A percentile compares a stretch with the other conserved stretches of the same genome.
These are phyloP conservation scores for Neopestalotiopsis clavispora DNA, from an alignment of 2,329 filamentous ascomycete genomes.

Conservation along the genomic window DNA sequence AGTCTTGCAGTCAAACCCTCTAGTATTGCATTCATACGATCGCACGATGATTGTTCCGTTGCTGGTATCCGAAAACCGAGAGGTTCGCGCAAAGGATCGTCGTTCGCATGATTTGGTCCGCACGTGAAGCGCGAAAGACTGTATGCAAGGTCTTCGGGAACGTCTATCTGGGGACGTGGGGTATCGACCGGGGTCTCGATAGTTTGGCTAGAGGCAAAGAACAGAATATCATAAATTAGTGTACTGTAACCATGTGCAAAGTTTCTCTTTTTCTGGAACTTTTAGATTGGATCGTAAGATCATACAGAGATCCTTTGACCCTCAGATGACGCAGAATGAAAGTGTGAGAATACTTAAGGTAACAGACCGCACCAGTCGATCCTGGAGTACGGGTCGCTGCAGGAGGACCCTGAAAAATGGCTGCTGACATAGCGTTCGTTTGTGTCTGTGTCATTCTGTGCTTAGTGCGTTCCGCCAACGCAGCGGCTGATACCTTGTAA, in stretches of 20 bases:
- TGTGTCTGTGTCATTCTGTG: background rate
- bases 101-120: background rate
- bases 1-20: background rate
- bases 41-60: background rate
- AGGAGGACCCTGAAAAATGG: background rate
- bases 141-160: constrained; percentile 8
- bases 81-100: background rate
- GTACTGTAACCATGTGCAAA: background rate
- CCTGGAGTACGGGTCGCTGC: background rate
- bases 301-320: too few species aligned
- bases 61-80: background rate
- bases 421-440: background rate
- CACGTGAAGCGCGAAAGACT: background rate
- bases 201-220: background rate
- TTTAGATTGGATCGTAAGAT: background rate
- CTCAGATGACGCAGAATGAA: background rate
- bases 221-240: background rate
- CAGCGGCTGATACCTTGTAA: too few species aligned
- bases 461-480: background rate
- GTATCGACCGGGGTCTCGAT: background rate
- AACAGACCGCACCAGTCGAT: constrained; percentile 8
- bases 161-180: background rate
- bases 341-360: constrained; percentile 5
- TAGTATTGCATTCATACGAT: background rate
- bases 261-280: background rate